Evolutionary conservation across 2,329 filamentous ascomycete genomes (phyloP), one percentile per base, ranked within the genome.

Genomic region (Beauveria bassiana): DNA sequence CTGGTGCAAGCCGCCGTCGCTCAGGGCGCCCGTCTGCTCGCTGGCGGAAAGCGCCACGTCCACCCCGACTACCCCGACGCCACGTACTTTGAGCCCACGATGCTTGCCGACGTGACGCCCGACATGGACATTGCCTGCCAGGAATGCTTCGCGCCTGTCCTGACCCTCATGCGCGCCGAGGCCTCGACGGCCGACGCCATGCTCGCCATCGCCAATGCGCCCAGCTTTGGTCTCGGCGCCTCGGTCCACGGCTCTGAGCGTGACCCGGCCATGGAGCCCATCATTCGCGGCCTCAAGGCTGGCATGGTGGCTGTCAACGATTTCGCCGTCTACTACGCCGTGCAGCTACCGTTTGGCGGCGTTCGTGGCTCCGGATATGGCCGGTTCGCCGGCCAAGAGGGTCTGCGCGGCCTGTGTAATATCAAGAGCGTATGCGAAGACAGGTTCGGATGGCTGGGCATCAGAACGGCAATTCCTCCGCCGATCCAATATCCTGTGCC

Each of bases 271-370:
- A 78, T 96, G 1, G 74, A 81, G 18, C 77, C 77, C 18, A 85
- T 96, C 31, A 85, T 93, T 1, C 75, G 75, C 22, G 84, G 85
- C 26, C 81, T 97, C 57, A 85, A 88, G 64, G 86, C 89, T 0
- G 95, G 95, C 50, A 97, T 96, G 89, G 90, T 98, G 0, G 86
- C 91, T 26, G 85, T 99, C 67, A 99, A 99, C 72, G 95, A 99
- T 77, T 99, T 99, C 70, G 95, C 88, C 22, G 88, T 86, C 31
- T 97, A 87, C 74, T 99, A 99, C 71, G 91, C 93, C 58, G 93
- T 96, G 8, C 92, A 96, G 75, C 77, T 99, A 45, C 95, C 95
- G 0, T 99, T 99, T 74, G 95, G 95, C 43, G 95, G 93, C 59
- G 86, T 90, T n/a, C 86, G 85, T 62, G 93, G 92, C 1, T 96